Base-by-base conservation (phyloP, 176 grass and related monocot genomes). In the Carex kokanica region DNA sequence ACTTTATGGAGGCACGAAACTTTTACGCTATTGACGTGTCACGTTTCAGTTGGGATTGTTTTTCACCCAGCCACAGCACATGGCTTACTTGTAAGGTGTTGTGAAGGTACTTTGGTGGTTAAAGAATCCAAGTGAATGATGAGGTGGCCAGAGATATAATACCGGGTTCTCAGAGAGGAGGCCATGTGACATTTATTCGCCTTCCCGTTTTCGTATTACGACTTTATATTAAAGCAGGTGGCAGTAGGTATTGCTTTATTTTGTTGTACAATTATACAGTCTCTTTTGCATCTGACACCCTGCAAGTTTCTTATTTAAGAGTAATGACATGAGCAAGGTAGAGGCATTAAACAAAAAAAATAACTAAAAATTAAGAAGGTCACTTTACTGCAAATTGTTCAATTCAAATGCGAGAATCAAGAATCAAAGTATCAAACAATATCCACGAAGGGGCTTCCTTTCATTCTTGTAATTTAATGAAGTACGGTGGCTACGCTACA, bases 131-230 rank as follows among this genome's bases (percentile, higher is more conserved):
- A 5, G 32, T 25, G 71, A 75, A 75, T 75, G 45, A 43, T 75
- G 71, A 75, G 60, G 38, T 65, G 77, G 52, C 45, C 25, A 79
- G 0, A 6, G 41, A 78, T 27, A 80, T 80, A 62, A 80, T 60
- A 80, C 31, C 16, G 55, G 55, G 34, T 16, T 59, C 0, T 29
- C 6, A 34, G 47, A 54, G 20, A 38, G 21, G 53, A 54, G 10
- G 23, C 60, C 80, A 82, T 82, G 80, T 82, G 80, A 67, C 80
- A 82, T 82, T 82, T 82, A 82, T 82, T 82, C 80, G 80, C 41
- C 80, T 82, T 82, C 80, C 80, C 80, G 60, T 82, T 82, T n/a
- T 82, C 59, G 43, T 67, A 68, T 82, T 82, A 82, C 80, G 61
- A 67, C 80, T 82, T 82, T 82, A 68, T 43, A 67, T 82, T 82